A percentile compares a stretch with the other conserved stretches of the same genome.
These are phyloP conservation scores for Aspergillus floridensis DNA, from an alignment of 2,329 filamentous ascomycete genomes.

Conservation along the genomic window DNA sequence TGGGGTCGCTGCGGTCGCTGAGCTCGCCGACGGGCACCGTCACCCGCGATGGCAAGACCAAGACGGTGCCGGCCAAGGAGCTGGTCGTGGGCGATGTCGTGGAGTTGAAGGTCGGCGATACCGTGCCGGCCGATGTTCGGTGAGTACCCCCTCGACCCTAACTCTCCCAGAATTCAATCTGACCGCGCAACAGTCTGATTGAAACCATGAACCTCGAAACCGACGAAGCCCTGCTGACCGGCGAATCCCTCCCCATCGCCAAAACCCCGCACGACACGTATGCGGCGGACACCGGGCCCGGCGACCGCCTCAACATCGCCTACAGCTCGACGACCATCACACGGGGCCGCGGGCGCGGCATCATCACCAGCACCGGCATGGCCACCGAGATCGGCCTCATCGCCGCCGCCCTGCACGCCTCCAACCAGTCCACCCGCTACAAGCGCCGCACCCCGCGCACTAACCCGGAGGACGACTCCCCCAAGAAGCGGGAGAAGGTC, in stretches of 20 bases:
- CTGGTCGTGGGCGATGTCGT: conserved; percentile 64
- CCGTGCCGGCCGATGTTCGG: conserved; percentile 60
- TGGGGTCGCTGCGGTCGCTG: conserved; percentile 57
- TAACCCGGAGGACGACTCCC: conserved; percentile 47
- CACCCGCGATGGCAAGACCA: conserved; percentile 56
- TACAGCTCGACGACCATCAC: conserved; percentile 63
- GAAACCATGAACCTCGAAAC: conserved; percentile 71
- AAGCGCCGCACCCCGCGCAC: conserved; percentile 51
- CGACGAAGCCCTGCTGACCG: conserved; percentile 65
- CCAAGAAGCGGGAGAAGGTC: conserved; percentile 53
- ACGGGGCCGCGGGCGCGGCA: conserved; percentile 58
- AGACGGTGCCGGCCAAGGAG: conserved; percentile 55
- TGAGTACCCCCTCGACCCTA: conserved; percentile 30
- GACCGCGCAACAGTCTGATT: conserved; percentile 37
- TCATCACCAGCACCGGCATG: conserved; percentile 63
- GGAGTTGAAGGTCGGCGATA: conserved; percentile 58
- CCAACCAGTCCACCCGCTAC: conserved; percentile 49
- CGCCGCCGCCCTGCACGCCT: conserved; percentile 58
- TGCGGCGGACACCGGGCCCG: conserved; percentile 53
- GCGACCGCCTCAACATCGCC: conserved; percentile 60
- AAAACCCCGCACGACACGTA: conserved; percentile 51
- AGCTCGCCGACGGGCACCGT: conserved; percentile 59
- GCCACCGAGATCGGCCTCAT: conserved; percentile 64
- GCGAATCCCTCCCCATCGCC: conserved; percentile 60
- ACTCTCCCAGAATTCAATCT: conserved; percentile 4